Evolutionary conservation across 192 early-diverging fungal species (phyloP), one percentile per base, ranked within the genome.

Genomic region (Funneliformis geosporum): DNA sequence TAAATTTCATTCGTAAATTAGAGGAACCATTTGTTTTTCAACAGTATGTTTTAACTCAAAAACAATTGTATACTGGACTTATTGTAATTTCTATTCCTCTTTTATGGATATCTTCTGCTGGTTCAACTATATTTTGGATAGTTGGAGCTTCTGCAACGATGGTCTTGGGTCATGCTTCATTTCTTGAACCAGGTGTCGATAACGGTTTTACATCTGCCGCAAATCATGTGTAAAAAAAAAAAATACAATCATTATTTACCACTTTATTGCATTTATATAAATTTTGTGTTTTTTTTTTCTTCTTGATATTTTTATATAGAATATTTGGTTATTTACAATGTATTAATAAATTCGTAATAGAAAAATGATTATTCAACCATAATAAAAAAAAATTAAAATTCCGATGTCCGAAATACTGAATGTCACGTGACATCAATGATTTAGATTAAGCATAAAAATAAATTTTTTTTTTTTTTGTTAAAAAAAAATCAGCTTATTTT

Each of bases 121-220:
- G 86, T 2, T 86, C 87, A 11, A 86, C 86, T 27, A 82, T 91
- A 50, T 90, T 91, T 62, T 91, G 90, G 90, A 85, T 90, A 72
- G 79, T 89, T 76, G 87, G 89, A 69, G 90, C 90, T 62, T 87
- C 87, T 71, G 88, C 88, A 43, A 79, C 88, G 47, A 74, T 83
- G n/a, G 83, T 91, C 75, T 61, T 88, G 28, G 87, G 87, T 66
- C 90, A 91, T 79, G 90, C 90, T 44, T 81, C 86, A 60, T 69
- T 91, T 12, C 82, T 91, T 77, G 87, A 88, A 79, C 86, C 89
- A 65, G 86, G 86, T 44, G 75, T 90, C 33, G 88, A 88, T 43
- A 85, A 86, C 73, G 85, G 88, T 55, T 90, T 90, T 83, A 79
- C 81, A 18, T 67, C 84, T 47, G 80, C 76, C 59, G 84, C 47